A percentile compares a stretch with the other conserved stretches of the same genome.
These are phyloP conservation scores for Podaxis sp. DNA, from an alignment of 768 basidiomycete species.

Conservation along the genomic window DNA sequence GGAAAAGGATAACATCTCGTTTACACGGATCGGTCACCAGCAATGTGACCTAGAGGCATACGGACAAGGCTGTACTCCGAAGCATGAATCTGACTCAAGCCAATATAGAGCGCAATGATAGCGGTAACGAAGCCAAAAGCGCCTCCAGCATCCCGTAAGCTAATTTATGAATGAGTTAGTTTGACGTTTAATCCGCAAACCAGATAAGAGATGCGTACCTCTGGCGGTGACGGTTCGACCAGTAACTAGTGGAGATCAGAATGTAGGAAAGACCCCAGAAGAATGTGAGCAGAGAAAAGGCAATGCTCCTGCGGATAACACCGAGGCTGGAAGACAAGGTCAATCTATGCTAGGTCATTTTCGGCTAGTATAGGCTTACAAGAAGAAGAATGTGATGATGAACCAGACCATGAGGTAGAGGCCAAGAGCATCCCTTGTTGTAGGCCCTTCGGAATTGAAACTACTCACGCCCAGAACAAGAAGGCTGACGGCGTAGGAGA, in stretches of 20 bases:
- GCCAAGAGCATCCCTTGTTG: conserved; percentile 47
- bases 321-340: conserved; percentile 37
- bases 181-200: neutral
- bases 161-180: neutral
- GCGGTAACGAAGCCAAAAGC: conserved; percentile 16
- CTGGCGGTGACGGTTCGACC: conserved; percentile 18
- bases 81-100: conserved; percentile 12
- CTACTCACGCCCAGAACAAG: conserved; percentile 46
- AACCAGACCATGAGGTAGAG: conserved; percentile 60
- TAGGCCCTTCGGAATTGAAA: conserved; percentile 33
- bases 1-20: too few species aligned
- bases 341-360: neutral
- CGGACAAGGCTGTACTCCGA: conserved; percentile 12
- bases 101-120: conserved; percentile 16
- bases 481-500: conserved; percentile 55
- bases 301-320: conserved; percentile 49
- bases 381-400: conserved; percentile 48
- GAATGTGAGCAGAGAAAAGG: conserved; percentile 48
- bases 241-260: conserved; percentile 41
- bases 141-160: conserved; percentile 15
- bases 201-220: conserved; percentile 1
- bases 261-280: conserved; percentile 56
- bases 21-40: neutral
- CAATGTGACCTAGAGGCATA: conserved; percentile 15
- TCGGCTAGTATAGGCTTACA: conserved; percentile 35